phyloP scores from a whole-genome alignment of 306 rosid species.

The Casuarina equisetifolia region DNA sequence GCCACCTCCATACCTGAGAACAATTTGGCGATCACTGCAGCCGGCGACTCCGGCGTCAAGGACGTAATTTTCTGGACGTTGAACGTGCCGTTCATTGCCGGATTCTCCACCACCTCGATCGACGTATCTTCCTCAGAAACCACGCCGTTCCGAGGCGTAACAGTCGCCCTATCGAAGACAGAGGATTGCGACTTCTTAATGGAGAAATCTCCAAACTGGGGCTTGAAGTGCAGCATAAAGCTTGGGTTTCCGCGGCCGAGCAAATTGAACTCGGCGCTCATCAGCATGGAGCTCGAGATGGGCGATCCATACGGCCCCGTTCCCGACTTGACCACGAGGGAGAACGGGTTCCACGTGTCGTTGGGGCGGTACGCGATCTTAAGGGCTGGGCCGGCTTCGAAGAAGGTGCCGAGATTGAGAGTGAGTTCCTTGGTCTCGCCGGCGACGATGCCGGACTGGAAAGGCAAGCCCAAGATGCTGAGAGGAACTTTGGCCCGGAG shows the following conservation, averaged over 20 bases:
- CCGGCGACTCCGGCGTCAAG: slow-evolving; percentile 21
- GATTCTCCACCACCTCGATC: slow-evolving; percentile 39
- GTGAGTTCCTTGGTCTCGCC: slow-evolving; percentile 81
- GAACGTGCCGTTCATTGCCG: slow-evolving; percentile 30
- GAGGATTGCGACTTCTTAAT: slow-evolving; percentile 80
- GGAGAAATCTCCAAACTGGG: slow-evolving; percentile 79
- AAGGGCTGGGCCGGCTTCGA: slow-evolving; percentile 69
- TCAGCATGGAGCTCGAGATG: slow-evolving; percentile 56
- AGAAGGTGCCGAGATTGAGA: slow-evolving; percentile 72
- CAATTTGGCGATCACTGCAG: slow-evolving; percentile 34
- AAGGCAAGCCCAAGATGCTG: slow-evolving; percentile 69
- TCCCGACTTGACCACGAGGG: slow-evolving; percentile 68
- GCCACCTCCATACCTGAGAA: slow-evolving; percentile 69
- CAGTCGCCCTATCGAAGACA: slow-evolving; percentile 32
- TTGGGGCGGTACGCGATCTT: slow-evolving; percentile 68
- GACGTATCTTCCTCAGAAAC: slow-evolving; percentile 32
- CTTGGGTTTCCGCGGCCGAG: slow-evolving; percentile 48
- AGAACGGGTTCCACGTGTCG: slow-evolving; percentile 66
- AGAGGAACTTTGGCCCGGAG: slow-evolving; percentile 76
- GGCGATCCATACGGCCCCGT: slow-evolving; percentile 80
- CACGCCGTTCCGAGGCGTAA: slow-evolving; percentile 17
- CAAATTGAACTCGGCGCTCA: slow-evolving; percentile 80
- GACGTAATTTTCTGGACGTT: slow-evolving; percentile 39
- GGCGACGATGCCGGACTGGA: slow-evolving; percentile 79
- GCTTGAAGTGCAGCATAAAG: slow-evolving; percentile 91